phyloP scores from a whole-genome alignment of 2,329 filamentous ascomycete genomes.

The Alternaria brassicicola region DNA sequence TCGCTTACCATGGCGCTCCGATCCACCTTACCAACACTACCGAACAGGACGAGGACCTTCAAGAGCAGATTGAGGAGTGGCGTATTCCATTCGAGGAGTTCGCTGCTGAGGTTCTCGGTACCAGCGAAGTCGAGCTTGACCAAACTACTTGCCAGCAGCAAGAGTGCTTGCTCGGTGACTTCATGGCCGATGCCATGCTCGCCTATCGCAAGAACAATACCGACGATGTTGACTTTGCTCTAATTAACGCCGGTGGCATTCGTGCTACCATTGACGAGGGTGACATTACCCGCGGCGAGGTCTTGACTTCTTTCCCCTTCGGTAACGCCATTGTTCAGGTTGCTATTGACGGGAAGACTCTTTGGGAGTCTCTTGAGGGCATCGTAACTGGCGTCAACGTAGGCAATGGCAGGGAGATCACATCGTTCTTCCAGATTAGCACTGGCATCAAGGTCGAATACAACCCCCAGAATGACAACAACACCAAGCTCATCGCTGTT shows the following conservation, averaged over 20 bases:
- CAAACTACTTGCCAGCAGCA: slow-evolving; percentile 63
- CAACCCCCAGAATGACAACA: slow-evolving; percentile 58
- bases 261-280: slow-evolving; percentile 68
- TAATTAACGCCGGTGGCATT: slow-evolving; percentile 69
- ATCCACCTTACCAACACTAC: slow-evolving; percentile 69
- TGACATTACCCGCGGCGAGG: slow-evolving; percentile 66
- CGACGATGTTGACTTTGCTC: slow-evolving; percentile 60
- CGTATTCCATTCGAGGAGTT: slow-evolving; percentile 66
- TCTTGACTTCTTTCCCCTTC: slow-evolving; percentile 70
- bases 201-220: slow-evolving; percentile 61
- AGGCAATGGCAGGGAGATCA: slow-evolving; percentile 59
- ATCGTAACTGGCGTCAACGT: slow-evolving; percentile 62
- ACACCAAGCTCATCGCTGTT: slow-evolving; percentile 60
- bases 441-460: slow-evolving; percentile 63
- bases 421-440: slow-evolving; percentile 67
- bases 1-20: slow-evolving; percentile 67
- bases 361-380: slow-evolving; percentile 66
- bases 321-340: slow-evolving; percentile 69
- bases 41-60: slow-evolving; percentile 61
- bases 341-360: slow-evolving; percentile 57
- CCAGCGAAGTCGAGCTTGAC: slow-evolving; percentile 62
- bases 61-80: slow-evolving; percentile 65
- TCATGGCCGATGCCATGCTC: slow-evolving; percentile 62
- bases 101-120: slow-evolving; percentile 63
- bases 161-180: slow-evolving; percentile 60